Conservation (phyloP, 352 stramenopile genomes). For the Pythium phragmiticola region DNA sequence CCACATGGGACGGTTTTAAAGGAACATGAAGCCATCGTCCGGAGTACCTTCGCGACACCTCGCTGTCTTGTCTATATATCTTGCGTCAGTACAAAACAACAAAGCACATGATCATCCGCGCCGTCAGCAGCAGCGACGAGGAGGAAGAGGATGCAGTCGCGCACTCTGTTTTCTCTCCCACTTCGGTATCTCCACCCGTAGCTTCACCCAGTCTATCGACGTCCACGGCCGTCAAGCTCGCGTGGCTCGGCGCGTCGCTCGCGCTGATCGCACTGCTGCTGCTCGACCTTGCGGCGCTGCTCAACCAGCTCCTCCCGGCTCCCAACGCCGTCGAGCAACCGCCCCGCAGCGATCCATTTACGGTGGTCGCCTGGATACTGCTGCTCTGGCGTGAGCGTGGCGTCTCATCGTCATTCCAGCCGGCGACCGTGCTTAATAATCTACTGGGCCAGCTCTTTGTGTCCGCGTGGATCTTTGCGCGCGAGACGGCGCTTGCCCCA, state of each 20-base stretch:
- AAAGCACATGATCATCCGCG: slow-evolving; percentile 70
- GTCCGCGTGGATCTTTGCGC: slow-evolving; percentile 52
- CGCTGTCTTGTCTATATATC: not conserved
- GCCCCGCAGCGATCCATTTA: slow-evolving; percentile 17
- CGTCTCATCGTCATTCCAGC: not conserved
- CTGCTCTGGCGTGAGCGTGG: slow-evolving; percentile 5
- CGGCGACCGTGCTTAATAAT: slow-evolving; percentile 45
- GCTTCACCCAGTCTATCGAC: slow-evolving; percentile 8
- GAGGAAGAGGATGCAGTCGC: slow-evolving; percentile 30
- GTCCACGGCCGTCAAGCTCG: slow-evolving; percentile 25
- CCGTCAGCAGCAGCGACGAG: slow-evolving; percentile 54
- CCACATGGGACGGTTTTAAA: too few species aligned
- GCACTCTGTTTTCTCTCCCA: not conserved
- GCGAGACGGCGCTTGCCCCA: slow-evolving; percentile 27
- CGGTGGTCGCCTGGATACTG: slow-evolving; percentile 4
- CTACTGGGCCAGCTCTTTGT: slow-evolving; percentile 43
- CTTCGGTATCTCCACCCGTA: not conserved
- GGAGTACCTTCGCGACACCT: slow-evolving; percentile 2
- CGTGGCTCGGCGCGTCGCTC: slow-evolving; percentile 47
- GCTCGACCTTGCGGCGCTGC: slow-evolving; percentile 52
- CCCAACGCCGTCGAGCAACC: not conserved
- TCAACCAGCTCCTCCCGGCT: slow-evolving; percentile 25
- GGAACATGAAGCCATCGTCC: slow-evolving; percentile 3
- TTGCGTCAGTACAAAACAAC: not conserved
- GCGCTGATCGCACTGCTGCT: slow-evolving; percentile 53